Evolutionary conservation across 495 filamentous ascomycete genomes (phyloP), one percentile per base, ranked within the genome.

Genomic region (Evernia prunastri): DNA sequence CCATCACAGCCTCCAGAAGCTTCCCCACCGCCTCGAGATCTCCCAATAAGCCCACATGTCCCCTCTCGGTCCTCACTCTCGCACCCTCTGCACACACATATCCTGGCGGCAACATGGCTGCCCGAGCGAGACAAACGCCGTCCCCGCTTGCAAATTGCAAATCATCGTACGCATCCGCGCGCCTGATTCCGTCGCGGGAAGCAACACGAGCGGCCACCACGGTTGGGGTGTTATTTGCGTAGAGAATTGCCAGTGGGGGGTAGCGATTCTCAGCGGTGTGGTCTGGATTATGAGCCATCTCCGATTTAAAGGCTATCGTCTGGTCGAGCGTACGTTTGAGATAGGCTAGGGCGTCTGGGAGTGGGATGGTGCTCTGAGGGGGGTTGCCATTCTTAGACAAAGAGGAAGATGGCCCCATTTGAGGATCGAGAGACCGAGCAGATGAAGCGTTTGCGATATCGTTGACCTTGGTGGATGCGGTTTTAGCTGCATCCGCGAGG

Each of bases 131-230:
- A 70, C 91, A 91, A 0, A 97, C 93, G 0, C 93, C 93, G 72
- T 97, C 93, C 0, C 93, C 93, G 42, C 85, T 87, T 0, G 87
- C 88, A 74, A 97, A 97, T 0, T 89, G 84, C 4, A 96, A 78
- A 63, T 96, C 87, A 66, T 96, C 93, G 70, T 96, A 97, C 4
- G 87, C 86, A 75, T 95, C 90, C 1, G 83, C 74, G 43, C 84
- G 82, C 60, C 85, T 84, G 66, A 97, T 96, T 1, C 78, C 78
- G 40, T 90, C 87, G 9, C 79, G 70, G 3, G 84, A 84, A 8
- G 80, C 69, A 13, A 97, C 90, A 17, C 84, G 82, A 2, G 89
- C 91, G 0, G 85, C 91, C 73, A 83, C 89, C 1, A 96, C 89
- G 0, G 93, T 97, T 0, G 93, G 92, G 4, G 88, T 85, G 29